Evolutionary conservation across 345 rosid genomes (phyloP), one percentile per base, ranked within the genome.

Genomic region (Draba incana): DNA sequence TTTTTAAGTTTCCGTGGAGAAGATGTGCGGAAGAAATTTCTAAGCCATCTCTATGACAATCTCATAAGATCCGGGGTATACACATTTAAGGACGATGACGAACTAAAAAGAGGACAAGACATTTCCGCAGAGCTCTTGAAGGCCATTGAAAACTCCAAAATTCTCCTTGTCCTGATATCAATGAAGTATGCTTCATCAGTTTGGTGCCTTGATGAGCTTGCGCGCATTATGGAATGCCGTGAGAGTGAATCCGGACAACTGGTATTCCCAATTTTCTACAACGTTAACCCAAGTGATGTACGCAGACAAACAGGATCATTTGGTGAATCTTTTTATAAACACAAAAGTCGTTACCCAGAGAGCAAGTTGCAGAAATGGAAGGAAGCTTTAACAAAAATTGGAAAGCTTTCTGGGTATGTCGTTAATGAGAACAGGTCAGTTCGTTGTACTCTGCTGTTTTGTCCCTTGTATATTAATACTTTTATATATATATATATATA

Each of bases 141-240:
- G 9, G 56, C 68, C 27, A 48, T 63, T 14, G 28, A 48, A 16
- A 35, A 10, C 6, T 63, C 68, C 11, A 63, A 48, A 33, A 47
- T 63, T 14, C 10, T 0, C 28, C 15, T 63, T 14, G 44, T 63
- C 2, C 12, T 63, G 8, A 16, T 63, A 3, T 48, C 68, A 1
- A 3, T 27, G 24, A 1, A 28, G 30, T 66, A 66, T 27, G 70
- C 62, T 8, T 27, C 61, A 0, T 66, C 70, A 28, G 0, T 16
- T n/a, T 66, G 70, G 70, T 66, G 70, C 15, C 61, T 66, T 31
- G 52, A 54, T 24, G 70, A 66, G 7, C 69, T 71, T 45, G 49
- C 38, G 5, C 55, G 31, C 14, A 78, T 73, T 16, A 38, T 73
- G 30, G 16, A 64, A 12, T 4, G 16, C 41, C 30, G 25, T 8